Base-by-base conservation (phyloP, 495 filamentous ascomycete genomes). In the Tuber calosporum region DNA sequence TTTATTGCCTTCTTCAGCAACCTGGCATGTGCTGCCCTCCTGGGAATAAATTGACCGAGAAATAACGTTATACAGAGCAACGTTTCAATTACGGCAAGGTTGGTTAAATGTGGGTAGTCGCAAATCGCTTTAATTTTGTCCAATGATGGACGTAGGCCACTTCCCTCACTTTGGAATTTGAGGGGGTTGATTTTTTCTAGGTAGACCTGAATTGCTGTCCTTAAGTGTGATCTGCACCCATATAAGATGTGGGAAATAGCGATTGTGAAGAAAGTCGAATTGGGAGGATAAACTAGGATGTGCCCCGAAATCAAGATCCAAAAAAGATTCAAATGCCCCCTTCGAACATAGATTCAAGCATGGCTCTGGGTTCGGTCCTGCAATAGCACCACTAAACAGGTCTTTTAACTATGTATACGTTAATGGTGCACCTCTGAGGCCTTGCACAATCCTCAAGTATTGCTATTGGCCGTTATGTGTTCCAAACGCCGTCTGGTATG, bases 331-430 rank as follows among this genome's bases (percentile, higher is more conserved):
- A 30, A 43, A 78, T 0, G 68, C 68, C 4, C 38, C 38, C 5
- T n/a, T 38, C 2, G 43, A 1, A 13, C 37, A 20, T 0, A n/a
- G 37, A 1, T 34, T 34, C 4, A 67, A n/a, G 37, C 6, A 39
- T 17, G 17, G 38, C 19, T 69, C 38, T 4, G 38, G 11, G 13
- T 69, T 0, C 3, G 38, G 68, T 4, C 4, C 4, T 19, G 68
- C 8, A 6, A 69, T 69, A 4, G 48, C 4, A 0, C 68, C 72
- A 1, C 69, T 17, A 1, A 74, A 4, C 0, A 69, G 8, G 5
- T 77, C 30, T 6, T 74, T 74, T 38, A 77, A 67, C 15, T 62
- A 1, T 1, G 72, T n/a, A 22, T 77, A 77, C 0, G 75, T 77
- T 11, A 45, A 34, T 4, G 58, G 37, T 41, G 72, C 72, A 0